phyloP scores from a whole-genome alignment of 495 filamentous ascomycete species.

The Penicillium crystallinum region DNA sequence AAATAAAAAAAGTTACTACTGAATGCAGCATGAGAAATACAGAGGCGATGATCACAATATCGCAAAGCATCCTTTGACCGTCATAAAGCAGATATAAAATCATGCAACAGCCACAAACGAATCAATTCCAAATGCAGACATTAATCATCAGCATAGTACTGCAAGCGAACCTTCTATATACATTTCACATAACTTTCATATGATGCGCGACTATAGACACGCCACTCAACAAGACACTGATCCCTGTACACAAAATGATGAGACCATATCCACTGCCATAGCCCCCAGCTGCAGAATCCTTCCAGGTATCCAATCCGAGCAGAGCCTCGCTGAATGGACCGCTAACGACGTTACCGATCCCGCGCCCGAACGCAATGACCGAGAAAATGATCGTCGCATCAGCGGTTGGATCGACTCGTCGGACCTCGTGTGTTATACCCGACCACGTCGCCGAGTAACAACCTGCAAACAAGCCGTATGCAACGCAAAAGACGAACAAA shows the following conservation, averaged over 20 bases:
- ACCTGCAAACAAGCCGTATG: conserved; percentile 63
- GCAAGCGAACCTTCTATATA: background rate
- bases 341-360: conserved; percentile 53
- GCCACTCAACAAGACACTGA: conserved; percentile 30
- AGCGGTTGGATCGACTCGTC: conserved; percentile 24
- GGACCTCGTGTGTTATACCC: conserved; percentile 51
- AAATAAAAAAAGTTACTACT: too few relatives aligned
- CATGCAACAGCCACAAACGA: too few relatives aligned
- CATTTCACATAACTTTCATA: background rate
- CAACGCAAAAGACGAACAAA: conserved; percentile 53
- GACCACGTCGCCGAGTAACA: conserved; percentile 53
- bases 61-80: too few relatives aligned
- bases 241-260: conserved; percentile 38
- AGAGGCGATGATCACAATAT: too few relatives aligned
- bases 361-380: conserved; percentile 51
- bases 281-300: conserved; percentile 18
- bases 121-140: background rate
- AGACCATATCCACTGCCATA: conserved; percentile 40
- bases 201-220: conserved; percentile 23
- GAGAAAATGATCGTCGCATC: conserved; percentile 53
- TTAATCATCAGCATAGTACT: background rate
- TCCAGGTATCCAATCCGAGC: conserved; percentile 23
- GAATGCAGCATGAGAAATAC: too few relatives aligned
- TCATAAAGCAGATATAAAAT: too few relatives aligned
- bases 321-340: conserved; percentile 56